phyloP scores from a whole-genome alignment of 179 eudicot genomes.

The Spinacia oleracea region DNA sequence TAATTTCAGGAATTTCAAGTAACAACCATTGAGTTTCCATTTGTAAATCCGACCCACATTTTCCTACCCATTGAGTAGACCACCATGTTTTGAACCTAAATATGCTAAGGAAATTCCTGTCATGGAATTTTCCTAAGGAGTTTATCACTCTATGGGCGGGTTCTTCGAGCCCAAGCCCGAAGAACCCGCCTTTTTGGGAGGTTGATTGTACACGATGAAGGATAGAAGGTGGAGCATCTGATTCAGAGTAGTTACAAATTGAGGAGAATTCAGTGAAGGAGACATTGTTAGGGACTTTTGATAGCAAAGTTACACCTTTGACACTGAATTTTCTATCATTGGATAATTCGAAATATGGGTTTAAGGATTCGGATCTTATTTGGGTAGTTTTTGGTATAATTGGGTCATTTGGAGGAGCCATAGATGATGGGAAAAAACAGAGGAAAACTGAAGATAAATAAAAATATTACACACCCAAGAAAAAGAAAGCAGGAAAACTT shows the following conservation, averaged over 20 bases:
- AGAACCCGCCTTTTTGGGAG: constrained; percentile 53
- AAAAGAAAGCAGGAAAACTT: too few species aligned
- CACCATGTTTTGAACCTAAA: constrained; percentile 82
- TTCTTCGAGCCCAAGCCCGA: constrained; percentile 46
- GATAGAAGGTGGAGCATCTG: constrained; percentile 47
- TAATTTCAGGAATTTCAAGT: constrained; percentile 52
- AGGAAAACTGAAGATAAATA: not conserved
- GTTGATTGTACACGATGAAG: constrained; percentile 42
- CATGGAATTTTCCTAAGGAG: constrained; percentile 53
- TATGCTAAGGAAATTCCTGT: constrained; percentile 54
- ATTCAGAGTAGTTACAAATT: constrained; percentile 41
- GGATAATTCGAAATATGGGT: constrained; percentile 34
- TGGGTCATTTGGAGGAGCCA: constrained; percentile 41
- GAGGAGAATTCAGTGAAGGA: constrained; percentile 46
- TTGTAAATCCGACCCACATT: constrained; percentile 56
- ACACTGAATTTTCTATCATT: constrained; percentile 45
- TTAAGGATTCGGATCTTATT: constrained; percentile 22
- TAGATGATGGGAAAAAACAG: constrained; percentile 12
- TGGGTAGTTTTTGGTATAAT: constrained; percentile 7
- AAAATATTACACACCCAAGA: too few species aligned
- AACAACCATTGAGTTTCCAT: constrained; percentile 71
- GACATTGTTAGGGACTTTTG: constrained; percentile 52
- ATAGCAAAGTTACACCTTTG: constrained; percentile 41
- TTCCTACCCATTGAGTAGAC: constrained; percentile 77
- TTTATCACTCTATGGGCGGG: constrained; percentile 42